Percentiles rank a stretch among this genome's conserved stretches.
Conservation (phyloP, 2,329 filamentous ascomycete genomes). For the Pleurostoma richardsiae region DNA sequence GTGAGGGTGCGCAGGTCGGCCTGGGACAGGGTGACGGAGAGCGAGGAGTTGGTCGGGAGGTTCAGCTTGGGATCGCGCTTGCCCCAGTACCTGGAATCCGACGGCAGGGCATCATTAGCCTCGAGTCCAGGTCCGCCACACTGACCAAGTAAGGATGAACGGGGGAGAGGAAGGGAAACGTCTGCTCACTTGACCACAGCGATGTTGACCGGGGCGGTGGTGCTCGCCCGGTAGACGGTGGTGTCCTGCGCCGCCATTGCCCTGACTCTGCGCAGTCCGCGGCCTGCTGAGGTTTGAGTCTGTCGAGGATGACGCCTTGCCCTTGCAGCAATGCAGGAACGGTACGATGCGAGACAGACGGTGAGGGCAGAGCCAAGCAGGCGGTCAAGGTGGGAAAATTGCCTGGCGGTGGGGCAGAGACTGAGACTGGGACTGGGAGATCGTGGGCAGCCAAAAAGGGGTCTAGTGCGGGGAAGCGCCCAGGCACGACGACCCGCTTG, state of each 20-base stretch:
- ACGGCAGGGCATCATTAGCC: neutral
- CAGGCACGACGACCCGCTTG: too few species aligned
- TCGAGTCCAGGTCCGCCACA: neutral
- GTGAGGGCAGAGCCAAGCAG: too few species aligned
- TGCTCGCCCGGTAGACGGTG: constrained; percentile 82
- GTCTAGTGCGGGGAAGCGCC: too few species aligned
- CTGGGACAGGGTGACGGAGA: constrained; percentile 95
- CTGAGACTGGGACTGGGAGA: too few species aligned
- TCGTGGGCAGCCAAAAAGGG: too few species aligned
- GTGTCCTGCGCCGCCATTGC: constrained; percentile 28
- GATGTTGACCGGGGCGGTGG: constrained; percentile 96
- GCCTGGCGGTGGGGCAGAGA: too few species aligned
- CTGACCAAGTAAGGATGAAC: neutral
- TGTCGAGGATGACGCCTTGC: too few species aligned
- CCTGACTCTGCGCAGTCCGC: neutral
- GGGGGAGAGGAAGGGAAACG: constrained; percentile 4
- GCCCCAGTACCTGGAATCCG: constrained; percentile 68
- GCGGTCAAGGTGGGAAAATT: too few species aligned
- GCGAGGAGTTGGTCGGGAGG: constrained; percentile 94
- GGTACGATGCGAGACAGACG: too few species aligned
- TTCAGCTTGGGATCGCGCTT: constrained; percentile 93
- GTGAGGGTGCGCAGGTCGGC: constrained; percentile 91
- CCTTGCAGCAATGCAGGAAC: too few species aligned
- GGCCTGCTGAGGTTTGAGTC: too few species aligned
- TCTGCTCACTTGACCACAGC: constrained; percentile 81